Evolutionary conservation across 305 asterid species (phyloP).

Genomic region (Ilex paraguariensis): DNA sequence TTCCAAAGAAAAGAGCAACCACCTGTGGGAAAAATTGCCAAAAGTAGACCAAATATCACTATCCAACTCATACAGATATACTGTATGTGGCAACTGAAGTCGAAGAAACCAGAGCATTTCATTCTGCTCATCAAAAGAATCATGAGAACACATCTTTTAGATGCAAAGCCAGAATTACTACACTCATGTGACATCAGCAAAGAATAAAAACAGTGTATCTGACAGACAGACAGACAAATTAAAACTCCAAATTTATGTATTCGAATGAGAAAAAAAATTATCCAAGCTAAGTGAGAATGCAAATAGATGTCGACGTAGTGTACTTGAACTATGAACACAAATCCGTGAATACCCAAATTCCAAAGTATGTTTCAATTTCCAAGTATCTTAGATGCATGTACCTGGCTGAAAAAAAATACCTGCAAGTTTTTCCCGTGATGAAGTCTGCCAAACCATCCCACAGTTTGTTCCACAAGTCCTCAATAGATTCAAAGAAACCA

Average conservation of each 20-base stretch:
- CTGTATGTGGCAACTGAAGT: conserved; percentile 83
- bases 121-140: conserved; percentile 41
- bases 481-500: conserved; percentile 75
- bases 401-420: conserved; percentile 28
- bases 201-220: no score
- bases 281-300: not conserved
- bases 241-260: no score
- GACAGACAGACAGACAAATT: no score
- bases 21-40: conserved; percentile 93
- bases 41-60: conserved; percentile 60
- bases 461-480: conserved; percentile 59
- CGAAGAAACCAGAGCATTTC: conserved; percentile 74
- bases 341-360: no score
- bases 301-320: no score
- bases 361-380: no score
- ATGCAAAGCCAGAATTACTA: conserved; percentile 1
- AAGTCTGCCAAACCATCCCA: conserved; percentile 57
- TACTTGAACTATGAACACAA: no score
- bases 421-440: conserved; percentile 78
- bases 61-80: conserved; percentile 86
- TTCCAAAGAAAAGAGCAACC: conserved; percentile 5
- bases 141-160: conserved; percentile 7
- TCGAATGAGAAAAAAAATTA: no score
- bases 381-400: no score
- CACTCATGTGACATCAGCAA: no score